Evolutionary conservation across 2,329 filamentous ascomycete genomes (phyloP).

Genomic region (Pezicula radicicola): DNA sequence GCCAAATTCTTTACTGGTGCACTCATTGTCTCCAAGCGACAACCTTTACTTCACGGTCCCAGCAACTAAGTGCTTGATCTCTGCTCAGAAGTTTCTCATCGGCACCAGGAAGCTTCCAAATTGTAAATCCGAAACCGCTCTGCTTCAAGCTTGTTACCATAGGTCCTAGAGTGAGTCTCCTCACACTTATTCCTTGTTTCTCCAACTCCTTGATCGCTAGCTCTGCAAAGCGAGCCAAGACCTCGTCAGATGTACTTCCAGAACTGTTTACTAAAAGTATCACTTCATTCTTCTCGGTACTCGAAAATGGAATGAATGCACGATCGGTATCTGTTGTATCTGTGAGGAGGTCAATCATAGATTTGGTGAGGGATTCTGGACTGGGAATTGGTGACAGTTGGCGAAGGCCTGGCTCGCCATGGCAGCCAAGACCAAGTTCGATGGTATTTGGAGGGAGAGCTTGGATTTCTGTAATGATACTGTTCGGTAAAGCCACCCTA

Average conservation of each 20-base stretch:
- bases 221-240: constrained; percentile 22
- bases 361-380: constrained; percentile 16
- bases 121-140: constrained; percentile 22
- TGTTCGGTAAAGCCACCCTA: constrained; percentile 23
- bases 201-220: constrained; percentile 20
- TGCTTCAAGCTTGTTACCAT: constrained; percentile 26
- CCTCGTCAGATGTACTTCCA: constrained; percentile 22
- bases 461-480: constrained; percentile 20
- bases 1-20: constrained; percentile 30
- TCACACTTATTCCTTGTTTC: constrained; percentile 13
- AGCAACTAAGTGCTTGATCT: constrained; percentile 17
- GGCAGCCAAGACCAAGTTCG: constrained; percentile 45
- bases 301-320: constrained; percentile 20
- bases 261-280: constrained; percentile 21
- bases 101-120: constrained; percentile 18
- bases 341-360: constrained; percentile 20
- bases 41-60: constrained; percentile 21
- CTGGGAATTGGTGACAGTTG: constrained; percentile 19
- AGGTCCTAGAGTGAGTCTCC: constrained; percentile 18
- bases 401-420: constrained; percentile 42
- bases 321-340: constrained; percentile 18
- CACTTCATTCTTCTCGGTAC: constrained; percentile 12
- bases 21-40: constrained; percentile 20
- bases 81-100: constrained; percentile 12
- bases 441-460: constrained; percentile 23